Evolutionary conservation across 208 protist species (phyloP).

Genomic region (Trichomonas gallinae): DNA sequence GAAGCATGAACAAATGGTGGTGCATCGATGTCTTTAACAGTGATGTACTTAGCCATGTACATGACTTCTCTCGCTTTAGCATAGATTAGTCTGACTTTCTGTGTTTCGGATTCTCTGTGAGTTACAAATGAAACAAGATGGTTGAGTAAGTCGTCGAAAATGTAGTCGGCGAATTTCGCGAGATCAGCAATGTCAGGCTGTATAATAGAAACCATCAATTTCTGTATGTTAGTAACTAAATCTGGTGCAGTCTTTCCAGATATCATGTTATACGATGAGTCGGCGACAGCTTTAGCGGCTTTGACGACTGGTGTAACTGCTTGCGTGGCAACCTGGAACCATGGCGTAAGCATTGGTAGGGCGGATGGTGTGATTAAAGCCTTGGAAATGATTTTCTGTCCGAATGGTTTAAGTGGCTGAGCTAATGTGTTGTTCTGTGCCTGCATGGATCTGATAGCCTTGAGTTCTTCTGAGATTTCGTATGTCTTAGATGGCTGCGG

Average conservation of each 20-base stretch:
- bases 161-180: background rate
- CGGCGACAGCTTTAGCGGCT: background rate
- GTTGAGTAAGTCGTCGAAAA: background rate
- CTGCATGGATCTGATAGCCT: background rate
- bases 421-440: background rate
- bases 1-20: background rate
- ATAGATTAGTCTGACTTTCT: background rate
- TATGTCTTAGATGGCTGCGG: background rate
- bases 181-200: background rate
- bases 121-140: background rate
- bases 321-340: background rate
- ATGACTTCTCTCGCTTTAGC: background rate
- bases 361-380: background rate
- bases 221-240: background rate
- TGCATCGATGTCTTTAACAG: background rate
- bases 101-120: background rate
- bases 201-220: background rate
- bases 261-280: background rate
- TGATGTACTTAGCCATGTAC: background rate
- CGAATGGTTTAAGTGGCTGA: background rate
- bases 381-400: background rate
- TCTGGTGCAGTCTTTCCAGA: background rate
- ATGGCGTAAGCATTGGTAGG: background rate
- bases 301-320: background rate
- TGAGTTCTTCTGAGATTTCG: background rate